These are phyloP conservation scores for Neurospora sp. DNA, from an alignment of 495 filamentous ascomycete species.

Conservation along the genomic window DNA sequence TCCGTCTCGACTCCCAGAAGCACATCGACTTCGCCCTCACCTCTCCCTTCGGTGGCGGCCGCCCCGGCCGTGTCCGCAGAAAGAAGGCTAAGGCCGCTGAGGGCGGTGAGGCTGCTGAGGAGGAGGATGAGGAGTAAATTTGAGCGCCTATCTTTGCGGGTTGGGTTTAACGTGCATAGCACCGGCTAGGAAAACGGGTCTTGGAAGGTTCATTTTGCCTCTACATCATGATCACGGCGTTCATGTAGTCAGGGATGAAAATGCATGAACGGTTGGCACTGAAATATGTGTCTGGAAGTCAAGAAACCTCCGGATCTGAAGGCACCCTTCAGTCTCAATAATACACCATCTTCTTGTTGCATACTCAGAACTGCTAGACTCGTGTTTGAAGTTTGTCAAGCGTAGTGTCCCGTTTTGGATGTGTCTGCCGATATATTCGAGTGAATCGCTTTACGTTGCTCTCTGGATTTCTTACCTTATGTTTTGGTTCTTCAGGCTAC, in stretches of 20 bases:
- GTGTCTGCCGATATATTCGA: not conserved
- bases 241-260: slow-evolving; percentile 19
- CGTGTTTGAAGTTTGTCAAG: not conserved
- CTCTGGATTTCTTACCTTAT: not conserved
- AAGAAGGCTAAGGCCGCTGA: slow-evolving; percentile 98
- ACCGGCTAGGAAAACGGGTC: slow-evolving; percentile 31
- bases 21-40: slow-evolving; percentile 98
- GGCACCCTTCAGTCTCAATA: slow-evolving; percentile 4
- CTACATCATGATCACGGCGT: slow-evolving; percentile 24
- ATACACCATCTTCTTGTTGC: not conserved
- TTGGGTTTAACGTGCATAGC: slow-evolving; percentile 22
- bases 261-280: slow-evolving; percentile 20
- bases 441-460: not conserved
- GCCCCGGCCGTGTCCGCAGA: slow-evolving; percentile 89
- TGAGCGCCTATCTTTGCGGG: slow-evolving; percentile 15
- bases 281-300: slow-evolving; percentile 8
- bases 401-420: not conserved
- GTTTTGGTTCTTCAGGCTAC: not conserved
- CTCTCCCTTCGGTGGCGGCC: slow-evolving; percentile 95
- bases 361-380: not conserved
- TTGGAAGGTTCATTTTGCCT: slow-evolving; percentile 19
- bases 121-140: slow-evolving; percentile 74
- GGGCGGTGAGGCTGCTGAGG: slow-evolving; percentile 74
- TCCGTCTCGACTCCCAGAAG: slow-evolving; percentile 99
- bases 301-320: slow-evolving; percentile 7